These are phyloP conservation scores for Peronospora destructor DNA, from an alignment of 352 stramenopile genomes.

Conservation along the genomic window DNA sequence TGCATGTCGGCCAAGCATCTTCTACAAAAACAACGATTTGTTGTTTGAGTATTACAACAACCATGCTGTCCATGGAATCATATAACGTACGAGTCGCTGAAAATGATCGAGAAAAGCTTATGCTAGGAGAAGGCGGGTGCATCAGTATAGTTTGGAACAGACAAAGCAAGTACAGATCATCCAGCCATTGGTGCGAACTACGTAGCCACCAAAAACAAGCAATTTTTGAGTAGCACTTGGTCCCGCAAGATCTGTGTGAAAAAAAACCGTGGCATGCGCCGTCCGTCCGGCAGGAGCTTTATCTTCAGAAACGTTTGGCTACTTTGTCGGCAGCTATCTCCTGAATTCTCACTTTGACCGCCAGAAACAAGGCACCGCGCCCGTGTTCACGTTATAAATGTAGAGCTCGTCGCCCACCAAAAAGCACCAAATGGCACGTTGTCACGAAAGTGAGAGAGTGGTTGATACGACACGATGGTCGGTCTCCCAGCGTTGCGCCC, in stretches of 20 bases:
- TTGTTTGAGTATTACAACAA: too few species aligned
- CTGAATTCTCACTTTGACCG: constrained; percentile 1
- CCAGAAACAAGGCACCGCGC: constrained; percentile 24
- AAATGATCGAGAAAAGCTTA: constrained; percentile 15
- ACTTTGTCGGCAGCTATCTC: constrained; percentile 4
- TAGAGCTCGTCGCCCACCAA: constrained; percentile 52
- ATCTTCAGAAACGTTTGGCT: constrained; percentile 3
- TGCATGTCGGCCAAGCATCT: not conserved
- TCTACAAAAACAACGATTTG: constrained; percentile 2
- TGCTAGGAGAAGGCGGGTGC: constrained; percentile 12
- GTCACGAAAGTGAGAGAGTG: constrained; percentile 50
- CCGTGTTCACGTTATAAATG: constrained; percentile 37
- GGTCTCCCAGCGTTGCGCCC: constrained; percentile 26
- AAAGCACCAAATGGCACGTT: constrained; percentile 48
- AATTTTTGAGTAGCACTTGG: constrained; percentile 28
- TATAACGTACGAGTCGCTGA: constrained; percentile 26
- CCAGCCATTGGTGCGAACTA: constrained; percentile 47
- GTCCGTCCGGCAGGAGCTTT: constrained; percentile 29
- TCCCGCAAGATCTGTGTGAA: constrained; percentile 16
- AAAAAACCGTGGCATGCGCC: constrained; percentile 43
- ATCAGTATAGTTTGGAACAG: constrained; percentile 17
- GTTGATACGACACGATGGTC: constrained; percentile 47
- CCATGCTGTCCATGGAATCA: too few species aligned
- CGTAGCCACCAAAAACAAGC: constrained; percentile 65
- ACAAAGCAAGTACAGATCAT: constrained; percentile 56